Evolutionary conservation across 768 basidiomycete genomes (phyloP).

Genomic region (Leccinum subgranulosum): DNA sequence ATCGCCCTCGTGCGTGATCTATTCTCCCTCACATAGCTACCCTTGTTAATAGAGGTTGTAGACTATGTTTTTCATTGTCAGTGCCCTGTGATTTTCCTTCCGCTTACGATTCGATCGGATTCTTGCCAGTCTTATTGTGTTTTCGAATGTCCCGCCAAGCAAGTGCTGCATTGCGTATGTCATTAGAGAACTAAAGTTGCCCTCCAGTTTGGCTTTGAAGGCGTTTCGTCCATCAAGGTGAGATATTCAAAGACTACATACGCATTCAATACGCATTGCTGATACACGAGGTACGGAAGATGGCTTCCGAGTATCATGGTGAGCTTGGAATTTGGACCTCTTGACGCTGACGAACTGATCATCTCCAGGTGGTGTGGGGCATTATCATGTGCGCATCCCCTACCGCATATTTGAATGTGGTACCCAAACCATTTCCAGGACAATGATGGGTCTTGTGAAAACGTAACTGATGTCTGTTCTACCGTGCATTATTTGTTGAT

Average conservation of each 20-base stretch:
- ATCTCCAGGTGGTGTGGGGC: constrained; percentile 59
- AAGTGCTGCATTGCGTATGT: not conserved
- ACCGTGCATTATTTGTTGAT: not conserved
- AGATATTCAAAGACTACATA: constrained; percentile 3
- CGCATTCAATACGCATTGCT: not conserved
- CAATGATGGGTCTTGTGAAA: constrained; percentile 64
- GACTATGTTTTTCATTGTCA: constrained; percentile 72
- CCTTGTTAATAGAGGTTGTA: constrained; percentile 18
- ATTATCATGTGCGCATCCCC: constrained; percentile 46
- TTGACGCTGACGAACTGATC: not conserved
- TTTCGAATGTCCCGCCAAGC: constrained; percentile 74
- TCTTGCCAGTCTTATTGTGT: constrained; percentile 27
- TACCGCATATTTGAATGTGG: not conserved
- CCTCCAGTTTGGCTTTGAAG: constrained; percentile 45
- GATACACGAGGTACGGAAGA: constrained; percentile 23
- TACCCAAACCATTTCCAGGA: constrained; percentile 39
- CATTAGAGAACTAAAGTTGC: not conserved
- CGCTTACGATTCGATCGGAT: not conserved
- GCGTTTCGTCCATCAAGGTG: constrained; percentile 62
- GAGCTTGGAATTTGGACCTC: constrained; percentile 10
- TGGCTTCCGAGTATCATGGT: constrained; percentile 71
- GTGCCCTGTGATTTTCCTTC: constrained; percentile 16
- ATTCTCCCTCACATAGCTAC: not conserved
- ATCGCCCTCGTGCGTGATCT: constrained; percentile 51
- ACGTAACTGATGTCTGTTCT: constrained; percentile 35